Evolutionary conservation across 768 basidiomycete genomes (phyloP), one percentile per base, ranked within the genome.

Genomic region (Mrakia frigida): DNA sequence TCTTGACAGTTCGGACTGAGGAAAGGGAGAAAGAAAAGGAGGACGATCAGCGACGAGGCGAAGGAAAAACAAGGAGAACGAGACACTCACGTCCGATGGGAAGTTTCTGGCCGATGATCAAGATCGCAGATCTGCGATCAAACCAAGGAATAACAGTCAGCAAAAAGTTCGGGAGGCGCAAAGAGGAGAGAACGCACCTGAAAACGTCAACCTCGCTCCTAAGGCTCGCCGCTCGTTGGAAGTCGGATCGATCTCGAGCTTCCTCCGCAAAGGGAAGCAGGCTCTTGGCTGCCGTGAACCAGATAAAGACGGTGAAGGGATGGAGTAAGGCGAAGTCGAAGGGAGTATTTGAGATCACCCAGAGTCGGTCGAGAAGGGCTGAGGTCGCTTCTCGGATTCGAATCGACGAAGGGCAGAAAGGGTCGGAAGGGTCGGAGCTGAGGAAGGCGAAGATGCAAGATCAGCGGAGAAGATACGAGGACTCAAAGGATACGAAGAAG

Each of bases 41-140:
- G 50, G 16, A 41, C 3, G 11, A 43, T 68, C 65, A 68, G n/a
- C 5, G 13, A 31, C 46, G 50, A n/a, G 13, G 18, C 41, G 68
- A 70, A 23, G 9, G 9, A 16, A 50, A 21, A 41, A 43, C 37
- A 41, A 13, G 6, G 14, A 35, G n/a, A 18, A 28, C 11, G 7
- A n/a, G 69, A 41, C 31, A 50, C 73, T 53, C 56, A 73, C 71
- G 33, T 41, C 72, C 72, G 60, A 73, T 73, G n/a, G 72, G 72
- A 18, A 73, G 31, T 41, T 63, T 73, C 39, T 43, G 39, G 2
- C 72, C 72, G 41, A 73, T 46, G n/a, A 61, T 59, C 5, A 28
- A n/a, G 72, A 73, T 63, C 21, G 72, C 72, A 25, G 50, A 50
- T 46, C 70, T 71, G 46, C 31, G 25, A 35, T 6, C 16, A 16